These are phyloP conservation scores for Phylloporus sp. DNA, from an alignment of 768 basidiomycete genomes.

Conservation along the genomic window DNA sequence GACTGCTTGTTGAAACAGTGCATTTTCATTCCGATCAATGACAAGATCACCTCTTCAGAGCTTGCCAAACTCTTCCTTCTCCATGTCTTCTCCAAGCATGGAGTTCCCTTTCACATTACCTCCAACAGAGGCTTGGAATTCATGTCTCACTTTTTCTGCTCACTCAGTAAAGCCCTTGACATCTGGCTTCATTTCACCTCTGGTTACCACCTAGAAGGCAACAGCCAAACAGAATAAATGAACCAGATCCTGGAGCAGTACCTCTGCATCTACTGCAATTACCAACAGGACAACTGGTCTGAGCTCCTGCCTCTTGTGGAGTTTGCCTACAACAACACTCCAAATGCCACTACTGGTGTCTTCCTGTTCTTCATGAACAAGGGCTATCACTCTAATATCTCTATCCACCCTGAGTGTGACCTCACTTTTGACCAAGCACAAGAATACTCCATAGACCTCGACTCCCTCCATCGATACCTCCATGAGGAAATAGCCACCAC, in stretches of 20 bases:
- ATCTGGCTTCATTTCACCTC: neutral
- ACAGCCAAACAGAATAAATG: neutral
- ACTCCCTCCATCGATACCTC: no score
- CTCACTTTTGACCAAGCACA: no score
- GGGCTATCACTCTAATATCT: neutral
- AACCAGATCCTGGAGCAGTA: no score
- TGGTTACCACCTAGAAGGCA: neutral
- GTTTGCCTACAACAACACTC: neutral
- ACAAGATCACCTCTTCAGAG: neutral
- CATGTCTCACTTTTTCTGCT: neutral
- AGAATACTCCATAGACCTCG: no score
- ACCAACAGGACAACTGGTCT: neutral
- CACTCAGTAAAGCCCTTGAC: neutral
- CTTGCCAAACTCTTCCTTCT: neutral
- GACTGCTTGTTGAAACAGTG: neutral
- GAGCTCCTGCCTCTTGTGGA: neutral
- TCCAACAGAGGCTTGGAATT: neutral
- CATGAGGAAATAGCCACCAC: no score
- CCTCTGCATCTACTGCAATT: no score
- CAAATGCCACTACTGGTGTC: neutral
- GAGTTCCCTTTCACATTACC: constrained; percentile 2
- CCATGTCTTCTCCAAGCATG: neutral
- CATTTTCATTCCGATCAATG: neutral
- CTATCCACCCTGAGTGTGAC: neutral
- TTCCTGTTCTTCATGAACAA: neutral